Evolutionary conservation across 441 rosid genomes (phyloP).

Genomic region (Brassica balearica): DNA sequence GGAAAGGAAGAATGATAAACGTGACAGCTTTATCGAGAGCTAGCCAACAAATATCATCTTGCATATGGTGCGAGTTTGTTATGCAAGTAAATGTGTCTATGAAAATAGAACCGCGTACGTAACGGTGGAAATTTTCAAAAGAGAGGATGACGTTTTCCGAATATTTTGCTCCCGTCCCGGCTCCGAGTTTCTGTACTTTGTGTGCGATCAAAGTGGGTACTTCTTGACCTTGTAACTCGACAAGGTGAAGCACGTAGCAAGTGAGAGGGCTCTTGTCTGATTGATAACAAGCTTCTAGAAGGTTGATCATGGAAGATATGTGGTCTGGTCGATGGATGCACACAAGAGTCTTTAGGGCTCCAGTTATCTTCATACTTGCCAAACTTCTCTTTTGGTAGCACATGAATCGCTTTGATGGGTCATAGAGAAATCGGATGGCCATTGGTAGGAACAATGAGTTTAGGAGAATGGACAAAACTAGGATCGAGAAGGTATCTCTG

Average conservation of each 20-base stretch:
- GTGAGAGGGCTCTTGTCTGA: slow-evolving; percentile 39
- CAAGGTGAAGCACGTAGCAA: slow-evolving; percentile 53
- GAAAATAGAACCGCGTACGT: slow-evolving; percentile 33
- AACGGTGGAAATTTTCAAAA: slow-evolving; percentile 45
- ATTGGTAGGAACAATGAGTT: slow-evolving; percentile 39
- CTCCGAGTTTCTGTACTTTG: slow-evolving; percentile 42
- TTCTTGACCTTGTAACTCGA: slow-evolving; percentile 51
- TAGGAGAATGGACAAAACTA: slow-evolving; percentile 44
- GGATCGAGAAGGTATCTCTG: slow-evolving; percentile 25
- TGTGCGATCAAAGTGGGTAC: slow-evolving; percentile 54
- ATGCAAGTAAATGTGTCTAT: slow-evolving; percentile 53
- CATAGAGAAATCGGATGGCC: slow-evolving; percentile 39
- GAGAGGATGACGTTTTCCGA: slow-evolving; percentile 49
- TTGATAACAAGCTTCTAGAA: slow-evolving; percentile 46
- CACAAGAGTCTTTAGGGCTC: slow-evolving; percentile 50
- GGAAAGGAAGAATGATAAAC: slow-evolving; percentile 58
- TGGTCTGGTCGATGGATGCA: slow-evolving; percentile 60
- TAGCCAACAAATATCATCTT: slow-evolving; percentile 57
- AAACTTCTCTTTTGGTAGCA: slow-evolving; percentile 54
- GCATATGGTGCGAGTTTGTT: slow-evolving; percentile 44
- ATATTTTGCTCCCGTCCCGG: slow-evolving; percentile 14
- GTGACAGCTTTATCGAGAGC: slow-evolving; percentile 51
- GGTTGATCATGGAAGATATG: slow-evolving; percentile 50
- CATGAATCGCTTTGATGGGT: slow-evolving; percentile 49
- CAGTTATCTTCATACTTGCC: slow-evolving; percentile 28